phyloP scores from a whole-genome alignment of 768 basidiomycete species.

The Serendipita vermifera region DNA sequence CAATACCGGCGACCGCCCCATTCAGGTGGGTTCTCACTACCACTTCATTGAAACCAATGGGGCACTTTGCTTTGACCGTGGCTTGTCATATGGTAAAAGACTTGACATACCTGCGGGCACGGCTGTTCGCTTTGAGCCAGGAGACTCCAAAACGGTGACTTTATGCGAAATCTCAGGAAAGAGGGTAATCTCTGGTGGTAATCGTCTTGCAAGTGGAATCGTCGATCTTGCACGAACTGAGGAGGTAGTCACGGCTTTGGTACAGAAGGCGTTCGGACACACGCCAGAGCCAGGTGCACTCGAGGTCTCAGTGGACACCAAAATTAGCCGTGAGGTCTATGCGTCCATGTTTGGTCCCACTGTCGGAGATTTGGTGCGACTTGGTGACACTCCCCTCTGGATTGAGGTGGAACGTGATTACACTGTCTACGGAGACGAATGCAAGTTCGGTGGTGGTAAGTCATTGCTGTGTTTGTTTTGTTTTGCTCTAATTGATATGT shows the following conservation, averaged over 20 bases:
- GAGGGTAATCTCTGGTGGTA: conserved; percentile 65
- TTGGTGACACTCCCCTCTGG: conserved; percentile 87
- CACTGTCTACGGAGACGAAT: conserved; percentile 90
- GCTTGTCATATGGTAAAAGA: conserved; percentile 63
- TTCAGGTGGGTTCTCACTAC: conserved; percentile 90
- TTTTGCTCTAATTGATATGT: background rate
- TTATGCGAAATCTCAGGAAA: conserved; percentile 68
- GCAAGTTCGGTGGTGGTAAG: conserved; percentile 91
- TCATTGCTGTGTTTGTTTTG: background rate
- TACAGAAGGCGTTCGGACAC: conserved; percentile 59
- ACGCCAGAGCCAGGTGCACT: conserved; percentile 49
- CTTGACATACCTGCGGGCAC: conserved; percentile 92
- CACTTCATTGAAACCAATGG: conserved; percentile 87
- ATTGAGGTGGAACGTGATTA: conserved; percentile 83
- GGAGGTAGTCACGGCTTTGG: conserved; percentile 33
- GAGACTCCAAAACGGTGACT: conserved; percentile 70
- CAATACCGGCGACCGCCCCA: conserved; percentile 86
- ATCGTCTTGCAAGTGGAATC: conserved; percentile 48
- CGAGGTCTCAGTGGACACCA: conserved; percentile 38
- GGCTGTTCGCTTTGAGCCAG: conserved; percentile 93
- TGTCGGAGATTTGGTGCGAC: conserved; percentile 69
- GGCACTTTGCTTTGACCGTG: conserved; percentile 68
- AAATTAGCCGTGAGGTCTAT: conserved; percentile 59
- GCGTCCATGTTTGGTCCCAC: conserved; percentile 95
- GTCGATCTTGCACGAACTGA: conserved; percentile 35